These are phyloP conservation scores for Russula ochroleuca DNA, from an alignment of 768 basidiomycete genomes.

Conservation along the genomic window DNA sequence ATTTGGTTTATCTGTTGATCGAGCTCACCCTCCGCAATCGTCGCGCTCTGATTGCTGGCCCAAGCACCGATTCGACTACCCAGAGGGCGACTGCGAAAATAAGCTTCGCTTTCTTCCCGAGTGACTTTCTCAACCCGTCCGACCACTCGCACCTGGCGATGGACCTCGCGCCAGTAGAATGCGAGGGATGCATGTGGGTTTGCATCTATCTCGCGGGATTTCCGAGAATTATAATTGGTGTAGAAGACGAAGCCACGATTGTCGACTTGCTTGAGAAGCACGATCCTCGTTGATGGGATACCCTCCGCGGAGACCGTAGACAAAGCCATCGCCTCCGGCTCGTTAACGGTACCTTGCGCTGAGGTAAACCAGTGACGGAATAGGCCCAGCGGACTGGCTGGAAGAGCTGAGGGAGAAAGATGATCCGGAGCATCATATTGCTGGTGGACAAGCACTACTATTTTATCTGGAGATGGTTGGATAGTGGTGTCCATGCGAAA, in stretches of 20 bases:
- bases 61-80: slow-evolving; percentile 88
- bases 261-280: slow-evolving; percentile 91
- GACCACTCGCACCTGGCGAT: slow-evolving; percentile 75
- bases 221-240: slow-evolving; percentile 95
- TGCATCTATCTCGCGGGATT: slow-evolving; percentile 70
- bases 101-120: slow-evolving; percentile 69
- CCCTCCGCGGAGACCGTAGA: slow-evolving; percentile 67
- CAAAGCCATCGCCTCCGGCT: slow-evolving; percentile 89
- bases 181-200: slow-evolving; percentile 81
- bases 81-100: slow-evolving; percentile 77
- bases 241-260: slow-evolving; percentile 88
- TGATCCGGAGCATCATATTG: slow-evolving; percentile 72
- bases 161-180: slow-evolving; percentile 89
- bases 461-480: slow-evolving; percentile 47
- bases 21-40: slow-evolving; percentile 71
- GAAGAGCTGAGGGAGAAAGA: slow-evolving; percentile 58
- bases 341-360: slow-evolving; percentile 57
- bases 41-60: slow-evolving; percentile 85
- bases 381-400: slow-evolving; percentile 70
- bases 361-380: slow-evolving; percentile 85
- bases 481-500: slow-evolving; percentile 33
- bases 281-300: slow-evolving; percentile 83
- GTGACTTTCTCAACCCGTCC: slow-evolving; percentile 79
- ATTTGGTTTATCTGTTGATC: slow-evolving; percentile 54
- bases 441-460: slow-evolving; percentile 66